Percentiles rank a stretch among this genome's conserved stretches.
These are phyloP conservation scores for Pestalotiopsis sp. DNA, from an alignment of 2,329 filamentous ascomycete genomes.

Conservation along the genomic window DNA sequence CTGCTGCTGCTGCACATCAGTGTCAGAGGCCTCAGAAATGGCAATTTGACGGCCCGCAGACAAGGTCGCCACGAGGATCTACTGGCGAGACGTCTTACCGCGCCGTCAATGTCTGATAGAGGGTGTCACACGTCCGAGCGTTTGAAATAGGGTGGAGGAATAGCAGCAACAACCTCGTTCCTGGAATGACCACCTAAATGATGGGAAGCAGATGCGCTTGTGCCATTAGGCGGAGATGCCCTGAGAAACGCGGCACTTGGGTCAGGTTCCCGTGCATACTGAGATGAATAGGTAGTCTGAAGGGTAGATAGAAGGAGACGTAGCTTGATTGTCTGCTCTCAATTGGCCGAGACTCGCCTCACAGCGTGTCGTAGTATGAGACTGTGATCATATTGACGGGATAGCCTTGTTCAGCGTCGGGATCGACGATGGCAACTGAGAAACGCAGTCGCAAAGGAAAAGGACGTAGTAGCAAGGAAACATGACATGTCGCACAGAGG, in stretches of 20 bases:
- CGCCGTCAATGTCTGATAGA: neutral
- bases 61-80: conserved; percentile 1
- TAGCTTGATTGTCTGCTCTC: neutral
- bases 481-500: neutral
- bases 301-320: neutral
- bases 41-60: neutral
- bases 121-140: neutral
- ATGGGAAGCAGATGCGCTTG: neutral
- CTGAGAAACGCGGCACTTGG: neutral
- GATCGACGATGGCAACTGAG: neutral
- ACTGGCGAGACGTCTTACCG: neutral
- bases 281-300: neutral
- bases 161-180: neutral
- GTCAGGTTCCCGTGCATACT: neutral
- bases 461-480: neutral
- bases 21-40: neutral
- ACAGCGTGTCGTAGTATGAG: neutral
- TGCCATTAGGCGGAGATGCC: neutral
- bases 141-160: neutral
- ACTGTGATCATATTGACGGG: neutral
- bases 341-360: neutral
- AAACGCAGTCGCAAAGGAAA: neutral
- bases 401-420: neutral
- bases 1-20: neutral
- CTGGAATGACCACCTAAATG: neutral